Evolutionary conservation across 73 alveolate species (phyloP).

Genomic region (Effrenium voratum): DNA sequence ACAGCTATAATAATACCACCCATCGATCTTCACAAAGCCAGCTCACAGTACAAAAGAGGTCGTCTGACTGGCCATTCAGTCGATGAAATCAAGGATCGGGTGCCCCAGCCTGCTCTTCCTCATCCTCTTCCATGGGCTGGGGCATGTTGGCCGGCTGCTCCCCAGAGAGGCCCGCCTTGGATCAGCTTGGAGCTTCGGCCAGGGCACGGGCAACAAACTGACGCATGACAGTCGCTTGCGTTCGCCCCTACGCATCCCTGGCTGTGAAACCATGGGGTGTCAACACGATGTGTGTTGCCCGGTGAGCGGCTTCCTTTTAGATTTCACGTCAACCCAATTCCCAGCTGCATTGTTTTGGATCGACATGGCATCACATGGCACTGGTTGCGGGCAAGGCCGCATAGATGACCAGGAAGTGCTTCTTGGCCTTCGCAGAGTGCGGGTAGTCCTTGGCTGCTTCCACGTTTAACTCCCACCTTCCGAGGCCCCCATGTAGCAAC

Average conservation of each 20-base stretch:
- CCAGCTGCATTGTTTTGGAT: no score
- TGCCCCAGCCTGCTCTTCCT: background rate
- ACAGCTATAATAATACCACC: no score
- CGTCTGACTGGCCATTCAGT: no score
- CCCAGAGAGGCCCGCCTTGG: slow-evolving; percentile 66
- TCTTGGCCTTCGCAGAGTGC: slow-evolving; percentile 97
- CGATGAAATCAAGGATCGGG: background rate
- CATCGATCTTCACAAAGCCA: no score
- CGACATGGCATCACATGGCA: no score
- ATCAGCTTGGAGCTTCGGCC: background rate
- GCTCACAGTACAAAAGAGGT: no score
- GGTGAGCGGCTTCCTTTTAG: background rate
- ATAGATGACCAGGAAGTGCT: slow-evolving; percentile 97
- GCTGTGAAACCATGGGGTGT: background rate
- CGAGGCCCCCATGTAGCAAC: no score
- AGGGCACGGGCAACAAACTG: background rate
- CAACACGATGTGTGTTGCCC: background rate
- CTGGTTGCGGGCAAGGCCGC: no score
- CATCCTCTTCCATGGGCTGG: slow-evolving; percentile 67
- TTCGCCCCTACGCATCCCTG: slow-evolving; percentile 56
- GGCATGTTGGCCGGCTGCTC: slow-evolving; percentile 89
- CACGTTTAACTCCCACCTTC: no score
- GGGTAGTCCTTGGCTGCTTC: slow-evolving; percentile 98
- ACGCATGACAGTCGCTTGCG: background rate
- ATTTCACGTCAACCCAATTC: background rate